Base-by-base conservation (phyloP, 805 yeast species). In the Saccharomycopsis fodiens region DNA sequence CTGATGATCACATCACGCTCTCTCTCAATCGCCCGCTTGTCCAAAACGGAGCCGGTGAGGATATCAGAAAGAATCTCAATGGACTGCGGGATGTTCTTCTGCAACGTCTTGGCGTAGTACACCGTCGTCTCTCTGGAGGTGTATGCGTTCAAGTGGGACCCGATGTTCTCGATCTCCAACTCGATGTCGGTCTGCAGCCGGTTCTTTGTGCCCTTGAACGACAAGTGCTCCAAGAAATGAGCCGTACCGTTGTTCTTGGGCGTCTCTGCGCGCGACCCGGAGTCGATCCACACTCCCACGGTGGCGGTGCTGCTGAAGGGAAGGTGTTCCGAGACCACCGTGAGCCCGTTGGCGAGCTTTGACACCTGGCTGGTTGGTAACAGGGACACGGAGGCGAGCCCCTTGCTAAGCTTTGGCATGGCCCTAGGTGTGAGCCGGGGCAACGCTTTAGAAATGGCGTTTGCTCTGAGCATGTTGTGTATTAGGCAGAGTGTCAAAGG, bases 91-190 rank as follows among this genome's bases (percentile, higher is more conserved):
- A 94, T 80, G 59, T 94, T 96, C 29, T 72, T 72, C 55, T 78
- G 74, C 47, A 89, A 69, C 25, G 97, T 77, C 64, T 87, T 88
- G 41, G 97, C 95, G 64, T 88, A 93, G 64, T 89, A 93, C 6
- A 91, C 98, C 1, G 99, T 93, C 65, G 88, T 89, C 61, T 93
- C 99, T 59, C 99, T 78, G 17, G 96, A 87, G 2, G 98, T 93
- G 69, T 93, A 93, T n/a, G 98, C 98, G 62, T 94, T 93, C 58
- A 93, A 76, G 66, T 93, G 98, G 21, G 96, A 87, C 3, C 99
- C 99, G 57, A 89, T 76, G 68, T 93, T 84, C 65, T 93, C 99
- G 48, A 93, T 86, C 65, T 93, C 97, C 39, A 89, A 69, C 64
- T 93, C 99, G 46, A 93, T 71, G 49, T 79, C 78, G 47, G 79